Evolutionary conservation across 176 grass and related monocot species (phyloP).

Genomic region (Miscanthus lutarioriparius): DNA sequence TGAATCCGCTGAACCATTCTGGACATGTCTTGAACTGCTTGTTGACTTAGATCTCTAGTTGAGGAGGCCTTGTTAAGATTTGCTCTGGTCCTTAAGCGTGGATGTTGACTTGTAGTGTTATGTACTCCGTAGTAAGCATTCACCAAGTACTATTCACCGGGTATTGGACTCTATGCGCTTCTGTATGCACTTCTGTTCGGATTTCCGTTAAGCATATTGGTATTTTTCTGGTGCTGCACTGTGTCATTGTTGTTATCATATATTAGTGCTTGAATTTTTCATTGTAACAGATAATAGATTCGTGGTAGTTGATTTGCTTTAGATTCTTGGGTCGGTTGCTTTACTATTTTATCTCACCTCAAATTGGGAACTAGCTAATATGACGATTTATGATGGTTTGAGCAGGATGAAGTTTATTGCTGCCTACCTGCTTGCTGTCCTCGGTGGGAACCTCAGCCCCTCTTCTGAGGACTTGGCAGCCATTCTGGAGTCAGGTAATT

Average conservation of each 20-base stretch:
- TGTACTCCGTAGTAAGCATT: background rate
- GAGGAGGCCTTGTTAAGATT: background rate
- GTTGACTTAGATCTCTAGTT: background rate
- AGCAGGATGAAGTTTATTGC: constrained; percentile 57
- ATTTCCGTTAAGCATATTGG: background rate
- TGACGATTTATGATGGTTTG: background rate
- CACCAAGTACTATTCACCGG: background rate
- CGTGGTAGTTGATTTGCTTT: background rate
- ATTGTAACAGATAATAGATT: background rate
- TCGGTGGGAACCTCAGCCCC: constrained; percentile 43
- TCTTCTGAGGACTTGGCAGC: constrained; percentile 33
- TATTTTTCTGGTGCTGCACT: background rate
- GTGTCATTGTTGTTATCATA: background rate
- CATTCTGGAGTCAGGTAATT: constrained; percentile 49
- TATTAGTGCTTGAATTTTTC: background rate
- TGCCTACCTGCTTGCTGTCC: constrained; percentile 53
- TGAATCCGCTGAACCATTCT: background rate
- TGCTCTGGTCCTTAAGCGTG: no score
- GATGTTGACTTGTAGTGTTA: background rate
- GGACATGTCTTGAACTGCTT: background rate
- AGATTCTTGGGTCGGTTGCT: background rate
- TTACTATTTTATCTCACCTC: background rate
- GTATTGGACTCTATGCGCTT: background rate
- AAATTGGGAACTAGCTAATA: background rate
- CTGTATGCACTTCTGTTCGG: background rate